Evolutionary conservation across 225 moss, liverwort and hornwort species (phyloP), one percentile per base, ranked within the genome.

Genomic region (Anthoceros angustus): DNA sequence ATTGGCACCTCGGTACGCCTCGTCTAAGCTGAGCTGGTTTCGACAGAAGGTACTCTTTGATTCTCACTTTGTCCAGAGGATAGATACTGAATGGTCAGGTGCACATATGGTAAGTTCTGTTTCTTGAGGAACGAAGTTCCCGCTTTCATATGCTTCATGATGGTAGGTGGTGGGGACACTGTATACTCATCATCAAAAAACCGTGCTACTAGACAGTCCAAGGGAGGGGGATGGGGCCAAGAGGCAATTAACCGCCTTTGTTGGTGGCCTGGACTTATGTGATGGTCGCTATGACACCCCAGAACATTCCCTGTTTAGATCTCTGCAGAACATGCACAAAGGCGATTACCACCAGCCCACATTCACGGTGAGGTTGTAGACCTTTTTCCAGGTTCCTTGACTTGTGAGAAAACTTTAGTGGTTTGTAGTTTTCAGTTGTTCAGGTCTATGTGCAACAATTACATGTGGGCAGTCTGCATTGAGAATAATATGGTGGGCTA

Each of bases 241-340:
- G 8, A 55, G 55, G 55, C n/a, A 55, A 8, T 55, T 55, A 23
- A 55, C 55, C 1, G 55, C 55, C n/a, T 84, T 84, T 32, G 81
- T 84, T 23, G 84, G 84, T 63, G 84, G 84, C 43, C 73, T 84
- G 10, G 84, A 84, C 70, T 77, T 84, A n/a, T 84, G 84, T 40
- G 81, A 79, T 16, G 84, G 84, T 15, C 81, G 84, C 39, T 84
- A 82, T 61, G 84, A 84, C 66, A 82, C 63, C 39, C 84, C 81
- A 49, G 72, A 79, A 43, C 84, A 84, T 67, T 79, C 84, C 62
- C 73, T 84, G 71, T 84, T 84, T 67, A 74, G 75, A 12, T 81
- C 84, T 4, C 72, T 84, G 4, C 25, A 8, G 24, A 75, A 70
- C 65, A 70, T 79, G 43, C 79, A 84, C 62, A 66, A 6, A 2